phyloP scores from a whole-genome alignment of 169 alveolate genomes.

The Perkinsus olseni region DNA sequence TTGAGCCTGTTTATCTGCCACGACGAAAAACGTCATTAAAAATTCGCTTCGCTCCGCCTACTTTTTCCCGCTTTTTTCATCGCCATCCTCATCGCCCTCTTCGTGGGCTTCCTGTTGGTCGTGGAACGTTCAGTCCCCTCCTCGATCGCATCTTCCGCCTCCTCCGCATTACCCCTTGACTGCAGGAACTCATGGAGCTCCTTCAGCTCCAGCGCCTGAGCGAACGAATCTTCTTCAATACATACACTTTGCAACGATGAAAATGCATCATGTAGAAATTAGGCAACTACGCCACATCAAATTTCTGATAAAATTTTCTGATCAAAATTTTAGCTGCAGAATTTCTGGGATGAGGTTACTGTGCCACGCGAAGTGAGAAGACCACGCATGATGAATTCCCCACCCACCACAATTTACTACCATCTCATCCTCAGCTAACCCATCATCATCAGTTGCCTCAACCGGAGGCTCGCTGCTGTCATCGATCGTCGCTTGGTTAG shows the following conservation, averaged over 20 bases:
- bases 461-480: background rate
- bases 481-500: background rate
- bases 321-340: no score
- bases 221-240: background rate
- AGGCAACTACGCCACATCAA: no score
- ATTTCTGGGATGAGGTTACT: background rate
- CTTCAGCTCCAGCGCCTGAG: background rate
- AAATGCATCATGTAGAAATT: no score
- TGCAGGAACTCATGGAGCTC: background rate
- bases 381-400: background rate
- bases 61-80: background rate
- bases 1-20: background rate
- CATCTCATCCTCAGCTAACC: background rate
- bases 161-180: background rate
- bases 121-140: background rate
- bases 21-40: background rate
- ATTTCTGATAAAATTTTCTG: no score
- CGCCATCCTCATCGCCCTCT: background rate
- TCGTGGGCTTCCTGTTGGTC: background rate
- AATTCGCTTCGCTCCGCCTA: slow-evolving; percentile 1
- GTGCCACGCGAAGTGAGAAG: background rate
- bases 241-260: background rate
- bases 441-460: background rate
- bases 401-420: background rate
- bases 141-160: background rate